phyloP scores from a whole-genome alignment of 371 early-diverging fungal genomes.

The Actinomortierella ambigua region DNA sequence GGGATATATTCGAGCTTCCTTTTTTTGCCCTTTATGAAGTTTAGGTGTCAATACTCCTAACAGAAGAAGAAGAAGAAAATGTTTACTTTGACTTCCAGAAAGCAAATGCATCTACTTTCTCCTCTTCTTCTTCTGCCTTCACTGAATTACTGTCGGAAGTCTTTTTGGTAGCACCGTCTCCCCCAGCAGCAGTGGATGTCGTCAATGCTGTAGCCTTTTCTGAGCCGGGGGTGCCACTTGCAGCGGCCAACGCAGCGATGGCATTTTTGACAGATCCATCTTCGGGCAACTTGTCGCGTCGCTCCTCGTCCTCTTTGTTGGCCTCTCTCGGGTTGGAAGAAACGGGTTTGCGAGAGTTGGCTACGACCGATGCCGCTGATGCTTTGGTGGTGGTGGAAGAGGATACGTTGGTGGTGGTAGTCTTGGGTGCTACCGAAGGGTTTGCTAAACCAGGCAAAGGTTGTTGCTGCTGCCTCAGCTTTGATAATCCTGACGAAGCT shows the following conservation, averaged over 20 bases:
- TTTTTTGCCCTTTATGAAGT: too few relatives aligned
- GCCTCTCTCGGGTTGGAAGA: background rate
- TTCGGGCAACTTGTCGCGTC: slow-evolving; percentile 19
- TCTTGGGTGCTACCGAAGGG: too few relatives aligned
- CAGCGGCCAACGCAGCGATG: slow-evolving; percentile 20
- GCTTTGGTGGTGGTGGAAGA: slow-evolving; percentile 1
- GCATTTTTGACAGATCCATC: slow-evolving; percentile 37
- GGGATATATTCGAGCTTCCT: too few relatives aligned
- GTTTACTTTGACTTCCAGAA: slow-evolving; percentile 33
- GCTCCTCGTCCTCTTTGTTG: slow-evolving; percentile 1
- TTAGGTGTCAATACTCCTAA: too few relatives aligned
- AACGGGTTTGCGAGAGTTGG: background rate
- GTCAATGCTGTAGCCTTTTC: background rate
- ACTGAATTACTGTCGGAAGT: background rate
- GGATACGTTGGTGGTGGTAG: too few relatives aligned
- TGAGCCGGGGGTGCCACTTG: background rate
- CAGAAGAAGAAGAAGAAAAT: too few relatives aligned
- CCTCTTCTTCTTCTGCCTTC: slow-evolving; percentile 9
- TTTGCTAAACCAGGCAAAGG: background rate
- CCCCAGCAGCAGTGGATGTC: background rate
- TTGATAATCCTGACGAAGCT: slow-evolving; percentile 22
- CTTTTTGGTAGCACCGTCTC: background rate
- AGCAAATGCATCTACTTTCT: slow-evolving; percentile 38
- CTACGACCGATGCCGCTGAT: background rate
- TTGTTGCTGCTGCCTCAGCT: slow-evolving; percentile 9